Evolutionary conservation across 208 protist species (phyloP).

Genomic region (Angomonas deanei): DNA sequence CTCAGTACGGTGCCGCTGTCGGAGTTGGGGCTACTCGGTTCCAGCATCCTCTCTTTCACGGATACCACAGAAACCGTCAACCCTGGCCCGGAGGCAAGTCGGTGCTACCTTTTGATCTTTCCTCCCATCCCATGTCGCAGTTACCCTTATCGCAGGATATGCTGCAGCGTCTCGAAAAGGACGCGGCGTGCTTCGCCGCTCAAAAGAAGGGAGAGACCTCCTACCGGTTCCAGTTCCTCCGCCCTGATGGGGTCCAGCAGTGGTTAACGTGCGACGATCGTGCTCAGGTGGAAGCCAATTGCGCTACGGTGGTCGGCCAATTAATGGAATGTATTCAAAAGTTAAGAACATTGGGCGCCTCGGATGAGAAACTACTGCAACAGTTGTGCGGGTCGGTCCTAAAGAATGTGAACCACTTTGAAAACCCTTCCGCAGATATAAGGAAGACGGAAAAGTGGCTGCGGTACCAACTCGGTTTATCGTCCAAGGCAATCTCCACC

Average conservation of each 20-base stretch:
- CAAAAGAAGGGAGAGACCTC: slow-evolving; percentile 30
- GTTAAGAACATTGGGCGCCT: slow-evolving; percentile 26
- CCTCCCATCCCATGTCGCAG: slow-evolving; percentile 26
- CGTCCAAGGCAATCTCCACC: slow-evolving; percentile 16
- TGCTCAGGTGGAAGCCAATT: neutral
- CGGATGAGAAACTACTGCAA: slow-evolving; percentile 17
- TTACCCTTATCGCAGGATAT: slow-evolving; percentile 64
- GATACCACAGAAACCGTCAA: neutral
- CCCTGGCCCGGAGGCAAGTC: too few relatives aligned
- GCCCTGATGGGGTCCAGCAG: slow-evolving; percentile 16
- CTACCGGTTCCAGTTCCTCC: slow-evolving; percentile 30
- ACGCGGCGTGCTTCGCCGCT: slow-evolving; percentile 51
- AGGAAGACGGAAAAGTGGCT: too few relatives aligned
- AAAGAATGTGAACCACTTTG: neutral
- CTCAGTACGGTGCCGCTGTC: slow-evolving; percentile 35
- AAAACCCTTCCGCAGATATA: neutral
- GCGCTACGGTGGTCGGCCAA: too few relatives aligned
- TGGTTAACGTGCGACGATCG: slow-evolving; percentile 7
- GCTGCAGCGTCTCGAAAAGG: slow-evolving; percentile 70
- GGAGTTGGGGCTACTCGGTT: slow-evolving; percentile 17
- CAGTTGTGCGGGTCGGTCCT: slow-evolving; percentile 26
- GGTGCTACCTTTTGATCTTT: slow-evolving; percentile 72
- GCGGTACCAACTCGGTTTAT: slow-evolving; percentile 23
- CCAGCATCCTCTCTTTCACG: slow-evolving; percentile 8
- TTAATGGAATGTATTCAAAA: too few relatives aligned